These are phyloP conservation scores for Obelidium mucronatum DNA, from an alignment of 192 early-diverging fungal genomes.

Conservation along the genomic window DNA sequence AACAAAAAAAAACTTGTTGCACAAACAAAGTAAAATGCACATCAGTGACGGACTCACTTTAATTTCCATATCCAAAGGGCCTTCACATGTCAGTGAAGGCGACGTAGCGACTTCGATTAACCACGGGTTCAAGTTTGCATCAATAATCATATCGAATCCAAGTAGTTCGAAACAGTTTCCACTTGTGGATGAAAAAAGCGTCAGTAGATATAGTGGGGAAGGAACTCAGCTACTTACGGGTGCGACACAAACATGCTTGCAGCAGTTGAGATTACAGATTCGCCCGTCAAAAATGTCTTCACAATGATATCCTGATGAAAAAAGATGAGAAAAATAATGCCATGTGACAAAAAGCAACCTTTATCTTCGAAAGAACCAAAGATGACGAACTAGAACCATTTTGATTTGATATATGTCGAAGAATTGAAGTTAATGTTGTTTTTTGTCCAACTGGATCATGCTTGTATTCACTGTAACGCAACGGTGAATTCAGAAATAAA, in stretches of 20 bases:
- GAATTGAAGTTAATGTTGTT: slow-evolving; percentile 22
- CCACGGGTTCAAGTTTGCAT: slow-evolving; percentile 58
- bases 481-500: too few relatives aligned
- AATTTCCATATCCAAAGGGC: slow-evolving; percentile 40
- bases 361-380: slow-evolving; percentile 23
- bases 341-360: too few relatives aligned
- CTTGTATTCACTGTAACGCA: slow-evolving; percentile 7
- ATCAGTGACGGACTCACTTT: slow-evolving; percentile 40
- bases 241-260: slow-evolving; percentile 42
- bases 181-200: background rate
- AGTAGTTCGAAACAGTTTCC: slow-evolving; percentile 65
- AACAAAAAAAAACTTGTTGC: background rate
- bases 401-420: slow-evolving; percentile 23
- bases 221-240: slow-evolving; percentile 33
- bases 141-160: slow-evolving; percentile 66
- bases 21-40: background rate
- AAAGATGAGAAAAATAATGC: slow-evolving; percentile 41
- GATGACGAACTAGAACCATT: slow-evolving; percentile 9
- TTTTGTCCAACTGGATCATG: slow-evolving; percentile 21
- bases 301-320: slow-evolving; percentile 45
- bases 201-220: background rate
- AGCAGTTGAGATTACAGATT: slow-evolving; percentile 36
- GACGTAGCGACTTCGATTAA: slow-evolving; percentile 64
- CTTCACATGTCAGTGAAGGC: slow-evolving; percentile 47
- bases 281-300: slow-evolving; percentile 41